Base-by-base conservation (phyloP, 768 basidiomycete species). In the Cystoderma amianthinum region DNA sequence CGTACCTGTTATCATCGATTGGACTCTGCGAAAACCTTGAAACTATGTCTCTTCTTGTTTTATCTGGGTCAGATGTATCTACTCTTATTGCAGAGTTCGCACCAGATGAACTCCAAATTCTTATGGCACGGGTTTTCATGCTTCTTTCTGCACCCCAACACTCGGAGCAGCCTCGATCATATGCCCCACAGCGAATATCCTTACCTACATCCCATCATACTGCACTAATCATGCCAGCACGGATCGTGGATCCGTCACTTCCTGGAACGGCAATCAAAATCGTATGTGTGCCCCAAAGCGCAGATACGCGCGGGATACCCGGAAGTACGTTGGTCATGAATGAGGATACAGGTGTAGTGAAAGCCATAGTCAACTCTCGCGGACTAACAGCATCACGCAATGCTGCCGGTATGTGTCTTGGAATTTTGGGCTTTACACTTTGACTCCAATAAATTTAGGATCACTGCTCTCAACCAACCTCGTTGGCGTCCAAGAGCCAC, bases 181-280 rank as follows among this genome's bases (percentile, higher is more conserved):
- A 63, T 40, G 65, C 63, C 9, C 90, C 90, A 3, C 82, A 76
- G 41, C 71, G 91, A 37, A 75, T 72, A 0, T 60, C 68, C 0
- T 55, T 92, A 9, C 62, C 65, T 0, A 77, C 72, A 38, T 51
- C 58, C 5, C 65, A 69, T 32, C 78, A 89, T 48, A 81, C 71
- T 1, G 67, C 74, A 0, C 65, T 96, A 2, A 85, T 91, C 60
- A 95, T 95, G 92, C 90, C 92, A 2, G 77, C 86, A 5, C 74
- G 82, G 18, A 65, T 83, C 7, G 55, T 62, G 16, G 44, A 48
- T 19, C 17, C 19, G 47, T 15, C 39, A 44, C 45, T 58, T 10
- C 49, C 56, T 5, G 80, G 79, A 2, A 83, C 84, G 1, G 64
- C 83, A 2, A 67, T 89, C 45, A 94, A 96, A 60, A 72, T 89